Percentiles rank a stretch among this genome's conserved stretches.
Evolutionary conservation across 768 basidiomycete species (phyloP).

Genomic region (Panaeolus papilionaceus): DNA sequence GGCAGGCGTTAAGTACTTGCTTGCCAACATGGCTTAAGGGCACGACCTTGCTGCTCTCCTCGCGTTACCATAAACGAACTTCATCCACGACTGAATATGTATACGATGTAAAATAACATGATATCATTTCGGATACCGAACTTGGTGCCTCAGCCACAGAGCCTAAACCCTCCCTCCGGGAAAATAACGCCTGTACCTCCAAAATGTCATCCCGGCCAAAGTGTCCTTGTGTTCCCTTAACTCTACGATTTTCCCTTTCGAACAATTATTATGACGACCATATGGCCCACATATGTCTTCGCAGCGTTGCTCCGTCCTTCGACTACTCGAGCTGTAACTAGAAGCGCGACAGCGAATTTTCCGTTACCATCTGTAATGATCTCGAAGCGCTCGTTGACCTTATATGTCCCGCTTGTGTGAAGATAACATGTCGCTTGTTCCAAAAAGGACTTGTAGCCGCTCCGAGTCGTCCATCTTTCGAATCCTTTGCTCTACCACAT

Average conservation of each 20-base stretch:
- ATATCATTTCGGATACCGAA: too few species aligned
- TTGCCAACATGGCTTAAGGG: conserved; percentile 13
- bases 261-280: background rate
- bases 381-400: background rate
- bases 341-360: background rate
- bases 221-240: background rate
- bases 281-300: background rate
- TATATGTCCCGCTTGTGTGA: background rate
- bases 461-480: background rate
- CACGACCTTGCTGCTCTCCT: background rate
- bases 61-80: background rate
- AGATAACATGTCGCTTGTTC: background rate
- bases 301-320: background rate
- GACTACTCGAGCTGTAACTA: background rate
- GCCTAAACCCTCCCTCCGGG: background rate
- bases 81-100: too few species aligned
- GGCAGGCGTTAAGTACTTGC: conserved; percentile 17
- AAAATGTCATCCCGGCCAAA: background rate
- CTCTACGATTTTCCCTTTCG: background rate
- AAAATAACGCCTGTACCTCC: background rate
- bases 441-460: background rate
- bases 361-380: background rate
- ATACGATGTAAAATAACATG: background rate
- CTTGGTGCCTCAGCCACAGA: background rate
- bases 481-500: background rate